phyloP scores from a whole-genome alignment of 1,284 basidiomycete genomes.

The Tremellales sp. region DNA sequence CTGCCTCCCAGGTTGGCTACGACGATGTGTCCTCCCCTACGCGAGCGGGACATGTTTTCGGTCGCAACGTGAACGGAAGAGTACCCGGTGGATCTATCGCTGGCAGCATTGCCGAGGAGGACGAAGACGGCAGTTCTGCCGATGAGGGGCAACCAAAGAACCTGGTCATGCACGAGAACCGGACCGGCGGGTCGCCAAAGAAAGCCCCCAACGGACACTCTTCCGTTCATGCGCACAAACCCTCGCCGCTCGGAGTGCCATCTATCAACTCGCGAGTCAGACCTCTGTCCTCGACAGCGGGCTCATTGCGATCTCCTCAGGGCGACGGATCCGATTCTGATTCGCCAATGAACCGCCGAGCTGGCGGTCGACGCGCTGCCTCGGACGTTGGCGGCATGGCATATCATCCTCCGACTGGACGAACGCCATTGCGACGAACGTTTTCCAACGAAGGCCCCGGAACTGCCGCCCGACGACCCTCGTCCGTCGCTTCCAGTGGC shows the following conservation, averaged over 20 bases:
- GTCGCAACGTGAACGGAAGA: not conserved
- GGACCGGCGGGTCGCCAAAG: conserved; percentile 14
- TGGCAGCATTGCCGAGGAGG: conserved; percentile 46
- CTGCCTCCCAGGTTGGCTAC: conserved; percentile 33
- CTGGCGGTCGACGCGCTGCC: conserved; percentile 30
- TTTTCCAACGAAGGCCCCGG: conserved; percentile 30
- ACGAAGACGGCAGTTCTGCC: conserved; percentile 43
- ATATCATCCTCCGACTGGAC: conserved; percentile 25
- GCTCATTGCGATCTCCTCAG: no score
- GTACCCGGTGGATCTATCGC: conserved; percentile 41
- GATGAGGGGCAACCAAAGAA: conserved; percentile 32
- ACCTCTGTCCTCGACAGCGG: conserved; percentile 18
- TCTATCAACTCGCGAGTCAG: conserved; percentile 25
- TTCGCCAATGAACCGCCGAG: conserved; percentile 8
- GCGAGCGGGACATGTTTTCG: conserved; percentile 8
- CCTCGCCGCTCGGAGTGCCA: conserved; percentile 33
- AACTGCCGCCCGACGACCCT: conserved; percentile 11
- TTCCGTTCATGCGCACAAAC: conserved; percentile 13
- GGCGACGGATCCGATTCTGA: conserved; percentile 12
- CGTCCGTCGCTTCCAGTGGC: conserved; percentile 38
- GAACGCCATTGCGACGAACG: conserved; percentile 34
- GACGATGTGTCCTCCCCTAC: conserved; percentile 8
- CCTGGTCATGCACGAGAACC: conserved; percentile 46
- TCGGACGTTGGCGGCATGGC: conserved; percentile 40
- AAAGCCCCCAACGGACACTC: conserved; percentile 3